A percentile compares a stretch with the other conserved stretches of the same genome.
phyloP scores from a whole-genome alignment of 495 filamentous ascomycete species.

The Penicillium samsonianum region DNA sequence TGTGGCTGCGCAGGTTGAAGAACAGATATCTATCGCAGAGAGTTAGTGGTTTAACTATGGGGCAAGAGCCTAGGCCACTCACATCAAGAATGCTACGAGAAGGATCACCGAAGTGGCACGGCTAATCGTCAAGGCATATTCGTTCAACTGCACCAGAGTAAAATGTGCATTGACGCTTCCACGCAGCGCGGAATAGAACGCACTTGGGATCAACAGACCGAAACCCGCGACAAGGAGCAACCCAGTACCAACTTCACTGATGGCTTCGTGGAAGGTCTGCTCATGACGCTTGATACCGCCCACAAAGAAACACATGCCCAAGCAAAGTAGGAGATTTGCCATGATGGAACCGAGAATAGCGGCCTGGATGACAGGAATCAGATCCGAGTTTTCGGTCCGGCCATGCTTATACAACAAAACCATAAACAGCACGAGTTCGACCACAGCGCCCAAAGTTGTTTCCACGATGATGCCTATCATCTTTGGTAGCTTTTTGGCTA shows the following conservation, averaged over 20 bases:
- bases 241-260: conserved; percentile 80
- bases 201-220: conserved; percentile 78
- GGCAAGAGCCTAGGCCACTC: conserved; percentile 2
- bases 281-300: conserved; percentile 67
- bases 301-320: conserved; percentile 76
- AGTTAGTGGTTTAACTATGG: conserved; percentile 17
- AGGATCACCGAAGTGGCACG: conserved; percentile 76
- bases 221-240: conserved; percentile 80
- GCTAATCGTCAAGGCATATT: conserved; percentile 64
- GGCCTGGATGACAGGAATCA: conserved; percentile 75
- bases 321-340: conserved; percentile 73
- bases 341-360: conserved; percentile 81
- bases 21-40: conserved; percentile 59
- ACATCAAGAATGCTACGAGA: conserved; percentile 70
- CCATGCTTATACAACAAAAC: conserved; percentile 54
- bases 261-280: conserved; percentile 70
- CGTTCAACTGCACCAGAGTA: conserved; percentile 40
- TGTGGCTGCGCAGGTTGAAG: conserved; percentile 83
- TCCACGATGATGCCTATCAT: conserved; percentile 77
- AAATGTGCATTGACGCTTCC: conserved; percentile 36
- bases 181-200: conserved; percentile 66
- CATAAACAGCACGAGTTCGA: conserved; percentile 85
- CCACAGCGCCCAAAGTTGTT: conserved; percentile 72
- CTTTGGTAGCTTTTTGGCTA: conserved; percentile 76
- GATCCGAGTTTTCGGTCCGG: conserved; percentile 30